These are phyloP conservation scores for Podila clonocystis DNA, from an alignment of 192 early-diverging fungal genomes.

Conservation along the genomic window DNA sequence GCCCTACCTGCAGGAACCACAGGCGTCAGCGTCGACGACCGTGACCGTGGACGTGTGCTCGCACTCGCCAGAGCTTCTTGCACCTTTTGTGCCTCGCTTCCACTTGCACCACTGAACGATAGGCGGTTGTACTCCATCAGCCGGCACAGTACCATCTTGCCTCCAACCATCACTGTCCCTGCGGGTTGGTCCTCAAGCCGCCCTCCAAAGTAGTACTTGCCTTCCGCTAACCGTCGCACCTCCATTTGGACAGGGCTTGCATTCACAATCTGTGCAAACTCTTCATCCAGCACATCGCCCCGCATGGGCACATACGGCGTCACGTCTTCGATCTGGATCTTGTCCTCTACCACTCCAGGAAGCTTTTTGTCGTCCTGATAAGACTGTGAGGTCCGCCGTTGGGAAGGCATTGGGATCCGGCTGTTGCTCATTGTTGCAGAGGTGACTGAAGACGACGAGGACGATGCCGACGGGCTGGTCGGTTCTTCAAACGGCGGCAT, in stretches of 20 bases:
- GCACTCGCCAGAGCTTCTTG: constrained; percentile 13
- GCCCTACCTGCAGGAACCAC: not conserved
- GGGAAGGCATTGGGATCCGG: not conserved
- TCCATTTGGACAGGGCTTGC: constrained; percentile 37
- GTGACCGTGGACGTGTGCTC: constrained; percentile 2
- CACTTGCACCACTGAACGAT: not conserved
- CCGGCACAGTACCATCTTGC: constrained; percentile 59
- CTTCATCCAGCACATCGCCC: constrained; percentile 62
- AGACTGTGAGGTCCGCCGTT: not conserved
- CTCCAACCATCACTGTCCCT: constrained; percentile 21
- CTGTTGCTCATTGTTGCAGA: constrained; percentile 14
- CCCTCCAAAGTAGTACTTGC: constrained; percentile 51
- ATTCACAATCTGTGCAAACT: constrained; percentile 62
- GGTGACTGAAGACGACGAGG: constrained; percentile 15
- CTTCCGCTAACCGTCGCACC: constrained; percentile 51
- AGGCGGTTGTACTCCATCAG: constrained; percentile 55
- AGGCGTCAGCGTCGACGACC: not conserved
- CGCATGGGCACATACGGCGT: constrained; percentile 51
- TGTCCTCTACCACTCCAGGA: not conserved
- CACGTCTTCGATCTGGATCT: constrained; percentile 3
- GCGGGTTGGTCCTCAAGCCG: constrained; percentile 41
- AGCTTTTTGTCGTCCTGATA: not conserved
- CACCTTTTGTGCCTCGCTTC: constrained; percentile 5
- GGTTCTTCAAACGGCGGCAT: constrained; percentile 16
- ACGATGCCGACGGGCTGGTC: constrained; percentile 26